Evolutionary conservation across 108 stramenopile species (phyloP), one percentile per base, ranked within the genome.

Genomic region (Pinguiococcus pyrenoidosus): DNA sequence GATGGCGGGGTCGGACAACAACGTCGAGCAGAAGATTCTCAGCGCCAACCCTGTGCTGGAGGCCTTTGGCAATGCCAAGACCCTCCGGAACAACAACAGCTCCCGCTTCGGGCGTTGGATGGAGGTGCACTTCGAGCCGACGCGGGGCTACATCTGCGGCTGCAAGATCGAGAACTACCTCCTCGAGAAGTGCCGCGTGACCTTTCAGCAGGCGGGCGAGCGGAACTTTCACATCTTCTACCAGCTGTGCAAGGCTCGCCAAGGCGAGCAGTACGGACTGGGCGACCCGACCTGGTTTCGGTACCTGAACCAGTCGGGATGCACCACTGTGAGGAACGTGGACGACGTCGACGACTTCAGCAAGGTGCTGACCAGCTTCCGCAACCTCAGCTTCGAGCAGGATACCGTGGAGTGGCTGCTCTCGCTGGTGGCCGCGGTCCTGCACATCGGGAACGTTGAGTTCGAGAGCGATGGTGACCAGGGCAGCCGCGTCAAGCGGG

Each of bases 161-260:
- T 69, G 66, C 13, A 39, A 26, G 23, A 73, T 70, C 48, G 68
- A 69, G 32, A 64, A 49, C 38, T 67, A 48, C 32, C 23, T 67
- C 26, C 66, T 67, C 25, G 66, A 67, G 44, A 67, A 59, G 32
- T 29, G 24, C 12, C 38, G 66, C 13, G 45, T 61, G 18, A 14
- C 78, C 39, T 17, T 14, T 26, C 32, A 4, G 77, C 83, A 16
- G 78, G 82, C 54, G 17, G 32, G 38, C 41, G 70, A 71, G 67
- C 59, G 73, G n/a, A 61, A 67, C 40, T 60, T 50, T 39, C 51
- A 48, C 51, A 44, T 51, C 33, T 61, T 61, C 32, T 60, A 61
- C 23, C 48, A 54, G 64, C 29, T 48, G 28, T 56, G 54, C 54
- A 46, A 44, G 36, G 37, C 42, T 35, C 46, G 46, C 13, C 26